phyloP scores from a whole-genome alignment of 192 early-diverging fungal species.

The Coemansia aciculifera region DNA sequence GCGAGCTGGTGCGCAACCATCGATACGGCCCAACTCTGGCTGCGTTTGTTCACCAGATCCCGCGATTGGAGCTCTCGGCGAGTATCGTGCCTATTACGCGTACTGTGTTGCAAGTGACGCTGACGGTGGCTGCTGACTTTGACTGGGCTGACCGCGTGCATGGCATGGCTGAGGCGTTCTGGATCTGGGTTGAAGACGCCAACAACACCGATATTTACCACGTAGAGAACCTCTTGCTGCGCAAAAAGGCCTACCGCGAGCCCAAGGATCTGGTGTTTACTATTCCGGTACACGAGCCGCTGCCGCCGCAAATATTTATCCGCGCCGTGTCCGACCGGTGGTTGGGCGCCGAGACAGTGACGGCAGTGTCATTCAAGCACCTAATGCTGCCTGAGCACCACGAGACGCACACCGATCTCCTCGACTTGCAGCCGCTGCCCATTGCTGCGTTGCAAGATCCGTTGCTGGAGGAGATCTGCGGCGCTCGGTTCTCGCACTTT shows the following conservation, averaged over 20 bases:
- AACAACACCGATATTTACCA: slow-evolving; percentile 90
- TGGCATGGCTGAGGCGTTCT: slow-evolving; percentile 88
- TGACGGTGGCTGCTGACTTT: slow-evolving; percentile 83
- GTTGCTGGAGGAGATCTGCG: slow-evolving; percentile 83
- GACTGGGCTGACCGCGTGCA: slow-evolving; percentile 94
- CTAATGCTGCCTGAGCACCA: slow-evolving; percentile 85
- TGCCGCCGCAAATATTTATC: slow-evolving; percentile 89
- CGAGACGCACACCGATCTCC: slow-evolving; percentile 85
- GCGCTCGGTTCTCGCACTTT: slow-evolving; percentile 87
- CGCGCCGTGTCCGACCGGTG: slow-evolving; percentile 94
- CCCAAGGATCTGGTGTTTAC: slow-evolving; percentile 77
- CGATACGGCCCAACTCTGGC: slow-evolving; percentile 76
- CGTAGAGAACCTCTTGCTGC: slow-evolving; percentile 86
- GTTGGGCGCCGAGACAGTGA: slow-evolving; percentile 85
- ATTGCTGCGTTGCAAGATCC: slow-evolving; percentile 80
- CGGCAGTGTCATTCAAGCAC: slow-evolving; percentile 89
- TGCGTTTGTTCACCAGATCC: slow-evolving; percentile 82
- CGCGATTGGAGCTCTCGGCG: slow-evolving; percentile 75
- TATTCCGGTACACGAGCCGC: slow-evolving; percentile 87
- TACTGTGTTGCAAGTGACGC: slow-evolving; percentile 80
- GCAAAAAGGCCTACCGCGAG: slow-evolving; percentile 66
- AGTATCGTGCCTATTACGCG: slow-evolving; percentile 91
- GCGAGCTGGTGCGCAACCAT: slow-evolving; percentile 78
- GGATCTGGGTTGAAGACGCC: slow-evolving; percentile 94
- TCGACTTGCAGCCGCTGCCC: slow-evolving; percentile 91